Evolutionary conservation across 2,329 filamentous ascomycete species (phyloP).

Genomic region (Whalleya microplaca): DNA sequence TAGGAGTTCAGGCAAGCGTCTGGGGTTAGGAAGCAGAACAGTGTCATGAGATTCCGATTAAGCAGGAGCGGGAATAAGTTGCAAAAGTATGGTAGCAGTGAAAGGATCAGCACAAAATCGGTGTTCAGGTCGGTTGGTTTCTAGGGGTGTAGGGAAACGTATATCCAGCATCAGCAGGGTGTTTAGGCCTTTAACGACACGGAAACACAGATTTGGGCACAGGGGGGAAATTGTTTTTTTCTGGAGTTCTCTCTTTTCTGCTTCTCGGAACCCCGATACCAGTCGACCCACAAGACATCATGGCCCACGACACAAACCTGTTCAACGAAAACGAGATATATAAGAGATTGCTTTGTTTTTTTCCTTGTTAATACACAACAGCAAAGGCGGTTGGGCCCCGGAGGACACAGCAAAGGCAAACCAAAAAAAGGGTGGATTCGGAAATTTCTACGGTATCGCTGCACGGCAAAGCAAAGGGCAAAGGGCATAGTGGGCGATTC

Average conservation of each 20-base stretch:
- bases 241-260: slow-evolving; percentile 27
- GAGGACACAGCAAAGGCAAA: not conserved
- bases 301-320: slow-evolving; percentile 5
- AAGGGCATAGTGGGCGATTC: not conserved
- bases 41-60: slow-evolving; percentile 9
- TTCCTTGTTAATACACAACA: slow-evolving; percentile 9
- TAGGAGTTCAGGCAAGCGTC: slow-evolving; percentile 88
- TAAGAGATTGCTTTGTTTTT: slow-evolving; percentile 13
- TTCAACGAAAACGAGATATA: slow-evolving; percentile 25
- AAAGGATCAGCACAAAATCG: slow-evolving; percentile 33
- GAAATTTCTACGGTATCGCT: slow-evolving; percentile 8
- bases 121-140: slow-evolving; percentile 40
- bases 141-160: slow-evolving; percentile 31
- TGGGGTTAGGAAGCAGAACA: slow-evolving; percentile 69
- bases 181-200: slow-evolving; percentile 39
- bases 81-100: slow-evolving; percentile 1
- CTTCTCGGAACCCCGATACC: slow-evolving; percentile 26
- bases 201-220: slow-evolving; percentile 31
- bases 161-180: slow-evolving; percentile 43
- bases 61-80: slow-evolving; percentile 2
- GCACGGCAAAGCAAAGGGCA: not conserved
- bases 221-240: slow-evolving; percentile 24
- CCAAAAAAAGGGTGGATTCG: not conserved
- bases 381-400: not conserved
- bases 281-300: slow-evolving; percentile 13